Percentiles rank a stretch among this genome's conserved stretches.
Evolutionary conservation across 768 basidiomycete species (phyloP).

Genomic region (Tulasnella calospora): DNA sequence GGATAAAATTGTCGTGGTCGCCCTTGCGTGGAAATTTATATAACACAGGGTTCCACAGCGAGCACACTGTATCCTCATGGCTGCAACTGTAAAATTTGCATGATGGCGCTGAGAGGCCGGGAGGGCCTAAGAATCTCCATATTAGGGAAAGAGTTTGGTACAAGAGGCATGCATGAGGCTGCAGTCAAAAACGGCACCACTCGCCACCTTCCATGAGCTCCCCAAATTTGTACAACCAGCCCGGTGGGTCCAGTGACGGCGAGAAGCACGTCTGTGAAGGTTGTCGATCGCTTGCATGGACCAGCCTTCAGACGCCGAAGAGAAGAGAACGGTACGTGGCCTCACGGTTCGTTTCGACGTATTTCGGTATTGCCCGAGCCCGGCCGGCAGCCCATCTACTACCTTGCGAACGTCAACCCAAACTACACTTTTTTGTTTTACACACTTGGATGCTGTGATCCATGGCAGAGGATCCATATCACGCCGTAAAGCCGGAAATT

Average conservation of each 20-base stretch:
- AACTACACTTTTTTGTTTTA: not conserved
- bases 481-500: slow-evolving; percentile 79
- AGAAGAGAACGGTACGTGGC: not conserved
- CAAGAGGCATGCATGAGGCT: not conserved
- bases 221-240: not conserved
- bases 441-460: not conserved
- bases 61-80: too few relatives aligned
- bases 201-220: not conserved
- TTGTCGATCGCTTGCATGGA: not conserved
- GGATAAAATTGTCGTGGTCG: not conserved
- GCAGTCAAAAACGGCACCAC: not conserved
- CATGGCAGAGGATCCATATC: slow-evolving; percentile 63
- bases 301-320: not conserved
- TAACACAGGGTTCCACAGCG: too few relatives aligned
- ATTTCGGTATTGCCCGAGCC: not conserved
- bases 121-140: not conserved
- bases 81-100: too few relatives aligned
- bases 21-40: too few relatives aligned
- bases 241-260: not conserved
- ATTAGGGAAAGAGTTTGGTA: not conserved
- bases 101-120: not conserved
- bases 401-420: not conserved
- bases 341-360: not conserved
- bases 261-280: not conserved
- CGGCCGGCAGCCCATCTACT: not conserved